These are phyloP conservation scores for Eucalyptus erythrocorys DNA, from an alignment of 345 rosid genomes.

Conservation along the genomic window DNA sequence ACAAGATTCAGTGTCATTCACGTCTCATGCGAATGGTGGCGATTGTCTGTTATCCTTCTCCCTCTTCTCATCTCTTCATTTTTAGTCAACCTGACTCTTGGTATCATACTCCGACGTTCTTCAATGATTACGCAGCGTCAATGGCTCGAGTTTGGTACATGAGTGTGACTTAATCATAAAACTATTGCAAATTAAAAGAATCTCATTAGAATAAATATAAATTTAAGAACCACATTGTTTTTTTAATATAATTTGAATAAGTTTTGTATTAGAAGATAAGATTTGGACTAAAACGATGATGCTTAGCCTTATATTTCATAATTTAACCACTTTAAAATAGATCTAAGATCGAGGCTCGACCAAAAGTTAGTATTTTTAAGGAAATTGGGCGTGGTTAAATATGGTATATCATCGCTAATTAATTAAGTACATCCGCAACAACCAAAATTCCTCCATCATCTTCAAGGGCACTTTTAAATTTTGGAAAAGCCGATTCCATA, in stretches of 20 bases:
- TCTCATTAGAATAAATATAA: no score
- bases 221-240: no score
- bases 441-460: no score
- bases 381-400: no score
- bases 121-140: accelerated
- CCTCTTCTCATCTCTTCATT: not conserved
- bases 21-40: not conserved
- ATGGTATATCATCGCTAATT: no score
- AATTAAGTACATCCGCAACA: no score
- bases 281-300: not conserved
- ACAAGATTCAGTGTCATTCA: not conserved
- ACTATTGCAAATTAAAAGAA: not conserved
- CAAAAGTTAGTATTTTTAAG: no score
- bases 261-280: not conserved
- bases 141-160: not conserved
- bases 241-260: no score
- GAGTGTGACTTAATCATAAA: not conserved
- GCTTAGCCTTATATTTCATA: not conserved
- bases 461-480: no score
- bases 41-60: not conserved
- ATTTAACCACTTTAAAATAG: no score
- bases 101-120: not conserved
- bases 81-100: not conserved
- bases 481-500: no score
- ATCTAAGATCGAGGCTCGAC: no score